phyloP scores from a whole-genome alignment of 495 filamentous ascomycete species.

The Aspergillus indologenus region DNA sequence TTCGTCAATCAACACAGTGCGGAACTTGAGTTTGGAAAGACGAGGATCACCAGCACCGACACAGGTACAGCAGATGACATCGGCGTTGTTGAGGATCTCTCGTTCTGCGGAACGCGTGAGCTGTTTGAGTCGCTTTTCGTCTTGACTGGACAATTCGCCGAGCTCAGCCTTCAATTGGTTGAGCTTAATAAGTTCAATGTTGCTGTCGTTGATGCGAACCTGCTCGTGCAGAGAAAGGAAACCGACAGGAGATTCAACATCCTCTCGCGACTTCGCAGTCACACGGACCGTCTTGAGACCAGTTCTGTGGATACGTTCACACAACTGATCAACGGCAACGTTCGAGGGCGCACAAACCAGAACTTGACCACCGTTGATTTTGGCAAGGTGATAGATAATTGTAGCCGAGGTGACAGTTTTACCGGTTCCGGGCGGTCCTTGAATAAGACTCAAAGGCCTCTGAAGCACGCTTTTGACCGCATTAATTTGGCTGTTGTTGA shows the following conservation, averaged over 20 bases:
- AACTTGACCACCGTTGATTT: constrained; percentile 91
- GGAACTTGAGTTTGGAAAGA: constrained; percentile 93
- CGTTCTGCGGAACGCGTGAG: constrained; percentile 90
- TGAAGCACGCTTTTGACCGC: constrained; percentile 95
- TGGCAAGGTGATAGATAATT: constrained; percentile 96
- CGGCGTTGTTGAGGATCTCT: constrained; percentile 91
- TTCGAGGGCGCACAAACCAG: constrained; percentile 97
- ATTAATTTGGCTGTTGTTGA: constrained; percentile 94
- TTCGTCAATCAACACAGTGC: constrained; percentile 96
- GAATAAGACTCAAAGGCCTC: constrained; percentile 91
- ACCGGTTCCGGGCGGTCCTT: constrained; percentile 94
- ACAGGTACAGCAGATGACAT: constrained; percentile 99
- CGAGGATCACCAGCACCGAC: constrained; percentile 97
- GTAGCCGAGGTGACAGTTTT: constrained; percentile 99
- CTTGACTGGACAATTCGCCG: constrained; percentile 89
- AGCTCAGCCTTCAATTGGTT: constrained; percentile 87
- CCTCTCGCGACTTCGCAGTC: constrained; percentile 96
- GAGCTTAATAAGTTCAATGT: constrained; percentile 86
- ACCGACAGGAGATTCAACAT: constrained; percentile 94
- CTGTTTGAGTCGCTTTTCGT: constrained; percentile 97
- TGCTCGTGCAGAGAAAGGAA: constrained; percentile 96
- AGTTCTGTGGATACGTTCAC: constrained; percentile 93
- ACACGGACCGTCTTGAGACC: constrained; percentile 96
- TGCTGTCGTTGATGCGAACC: constrained; percentile 95
- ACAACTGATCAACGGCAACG: constrained; percentile 97